These are phyloP conservation scores for Scleroderma citrinum DNA, from an alignment of 768 basidiomycete genomes.

Conservation along the genomic window DNA sequence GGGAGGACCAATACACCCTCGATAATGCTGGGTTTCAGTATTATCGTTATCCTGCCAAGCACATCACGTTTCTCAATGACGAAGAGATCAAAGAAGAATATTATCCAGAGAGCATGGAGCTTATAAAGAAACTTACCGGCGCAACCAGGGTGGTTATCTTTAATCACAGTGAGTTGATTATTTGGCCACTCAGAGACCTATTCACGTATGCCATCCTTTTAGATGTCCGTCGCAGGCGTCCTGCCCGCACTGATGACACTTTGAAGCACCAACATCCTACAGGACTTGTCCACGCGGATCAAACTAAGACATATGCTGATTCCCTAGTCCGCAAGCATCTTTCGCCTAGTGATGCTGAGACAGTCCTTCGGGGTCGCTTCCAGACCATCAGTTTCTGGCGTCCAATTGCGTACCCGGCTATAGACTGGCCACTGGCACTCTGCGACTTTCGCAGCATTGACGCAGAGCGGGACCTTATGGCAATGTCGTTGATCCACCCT, in stretches of 20 bases:
- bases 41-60: constrained; percentile 33
- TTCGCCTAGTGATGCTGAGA: constrained; percentile 34
- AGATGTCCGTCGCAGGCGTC: constrained; percentile 44
- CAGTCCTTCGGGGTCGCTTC: constrained; percentile 38
- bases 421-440: constrained; percentile 44
- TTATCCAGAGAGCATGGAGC: constrained; percentile 53
- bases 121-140: constrained; percentile 55
- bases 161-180: constrained; percentile 53
- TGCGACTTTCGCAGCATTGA: constrained; percentile 44
- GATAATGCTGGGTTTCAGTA: constrained; percentile 52
- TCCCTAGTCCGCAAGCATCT: constrained; percentile 41
- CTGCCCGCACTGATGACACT: constrained; percentile 35
- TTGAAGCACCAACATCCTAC: no score
- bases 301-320: constrained; percentile 32
- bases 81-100: constrained; percentile 50
- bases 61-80: constrained; percentile 44
- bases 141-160: constrained; percentile 58
- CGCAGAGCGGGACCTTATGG: constrained; percentile 30
- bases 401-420: constrained; percentile 39
- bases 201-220: background rate
- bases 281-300: constrained; percentile 43
- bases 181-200: background rate
- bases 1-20: constrained; percentile 38
- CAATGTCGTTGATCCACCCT: constrained; percentile 35
- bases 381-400: constrained; percentile 54